Percentiles rank a stretch among this genome's conserved stretches.
Evolutionary conservation across 306 rosid species (phyloP).

Genomic region (Sesbania bispinosa): DNA sequence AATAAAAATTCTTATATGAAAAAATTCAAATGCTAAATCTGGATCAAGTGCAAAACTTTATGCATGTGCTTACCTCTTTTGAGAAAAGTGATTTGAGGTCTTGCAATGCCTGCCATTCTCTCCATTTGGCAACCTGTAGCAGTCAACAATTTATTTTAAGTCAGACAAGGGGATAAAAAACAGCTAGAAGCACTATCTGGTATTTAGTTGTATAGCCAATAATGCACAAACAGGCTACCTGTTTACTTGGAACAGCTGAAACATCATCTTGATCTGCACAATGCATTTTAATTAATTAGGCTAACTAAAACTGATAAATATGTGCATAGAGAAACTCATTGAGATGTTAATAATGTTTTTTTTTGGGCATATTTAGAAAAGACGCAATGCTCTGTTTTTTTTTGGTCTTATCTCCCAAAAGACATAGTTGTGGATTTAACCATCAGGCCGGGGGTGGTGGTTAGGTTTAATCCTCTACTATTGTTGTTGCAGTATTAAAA

Average conservation of each 20-base stretch:
- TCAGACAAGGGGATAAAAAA: neutral
- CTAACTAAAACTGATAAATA: conserved; percentile 5
- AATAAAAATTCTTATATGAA: conserved; percentile 11
- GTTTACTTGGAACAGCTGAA: conserved; percentile 41
- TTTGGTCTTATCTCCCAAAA: no score
- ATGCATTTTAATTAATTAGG: conserved; percentile 22
- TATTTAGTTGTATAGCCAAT: conserved; percentile 8
- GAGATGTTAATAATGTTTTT: neutral
- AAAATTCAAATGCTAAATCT: conserved; percentile 19
- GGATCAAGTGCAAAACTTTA: conserved; percentile 4
- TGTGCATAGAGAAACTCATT: neutral
- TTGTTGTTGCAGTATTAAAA: no score
- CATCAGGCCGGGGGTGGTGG: no score
- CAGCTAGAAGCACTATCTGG: neutral
- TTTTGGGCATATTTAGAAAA: no score
- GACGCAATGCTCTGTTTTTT: no score
- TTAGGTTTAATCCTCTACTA: no score
- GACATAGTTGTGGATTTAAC: no score
- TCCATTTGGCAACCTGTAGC: conserved; percentile 61
- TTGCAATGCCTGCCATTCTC: conserved; percentile 63
- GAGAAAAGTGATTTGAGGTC: conserved; percentile 70
- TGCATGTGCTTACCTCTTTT: conserved; percentile 63
- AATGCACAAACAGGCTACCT: conserved; percentile 42
- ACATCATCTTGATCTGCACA: conserved; percentile 63
- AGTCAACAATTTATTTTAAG: conserved; percentile 3